Conservation (phyloP, 2,329 filamentous ascomycete genomes). For the Stagonosporopsis chrysanthemi region DNA sequence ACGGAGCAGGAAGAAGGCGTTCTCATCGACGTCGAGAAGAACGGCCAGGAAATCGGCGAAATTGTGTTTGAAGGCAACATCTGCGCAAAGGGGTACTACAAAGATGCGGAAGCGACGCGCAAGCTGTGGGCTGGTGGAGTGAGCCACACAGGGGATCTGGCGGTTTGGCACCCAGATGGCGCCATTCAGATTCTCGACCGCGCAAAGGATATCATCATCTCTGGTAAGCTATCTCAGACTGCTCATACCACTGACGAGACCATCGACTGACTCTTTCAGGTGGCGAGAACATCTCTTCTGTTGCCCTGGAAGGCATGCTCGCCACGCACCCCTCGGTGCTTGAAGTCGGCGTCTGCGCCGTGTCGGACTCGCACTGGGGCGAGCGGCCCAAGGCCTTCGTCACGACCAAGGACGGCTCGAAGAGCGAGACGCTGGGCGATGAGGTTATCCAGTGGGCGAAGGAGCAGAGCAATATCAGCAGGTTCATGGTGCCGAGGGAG, state of each 20-base stretch:
- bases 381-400: slow-evolving; percentile 95
- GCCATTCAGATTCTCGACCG: slow-evolving; percentile 91
- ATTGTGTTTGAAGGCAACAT: slow-evolving; percentile 92
- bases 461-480: slow-evolving; percentile 78
- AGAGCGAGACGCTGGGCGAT: slow-evolving; percentile 66
- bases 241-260: background rate
- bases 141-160: slow-evolving; percentile 88
- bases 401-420: slow-evolving; percentile 68
- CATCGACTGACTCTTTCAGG: slow-evolving; percentile 58
- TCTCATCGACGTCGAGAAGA: slow-evolving; percentile 70
- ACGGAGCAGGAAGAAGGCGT: slow-evolving; percentile 72
- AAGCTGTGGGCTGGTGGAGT: slow-evolving; percentile 89
- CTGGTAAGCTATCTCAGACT: slow-evolving; percentile 62
- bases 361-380: slow-evolving; percentile 90
- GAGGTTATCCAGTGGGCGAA: slow-evolving; percentile 89
- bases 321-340: slow-evolving; percentile 87
- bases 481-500: slow-evolving; percentile 83
- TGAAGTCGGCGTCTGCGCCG: slow-evolving; percentile 88
- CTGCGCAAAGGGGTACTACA: slow-evolving; percentile 90
- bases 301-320: slow-evolving; percentile 90
- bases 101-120: slow-evolving; percentile 82
- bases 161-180: slow-evolving; percentile 91
- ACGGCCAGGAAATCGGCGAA: slow-evolving; percentile 81
- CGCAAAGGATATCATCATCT: slow-evolving; percentile 98
- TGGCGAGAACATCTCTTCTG: slow-evolving; percentile 95